A percentile compares a stretch with the other conserved stretches of the same genome.
Evolutionary conservation across 2,329 filamentous ascomycete genomes (phyloP).

Genomic region (Penicillium sp.): DNA sequence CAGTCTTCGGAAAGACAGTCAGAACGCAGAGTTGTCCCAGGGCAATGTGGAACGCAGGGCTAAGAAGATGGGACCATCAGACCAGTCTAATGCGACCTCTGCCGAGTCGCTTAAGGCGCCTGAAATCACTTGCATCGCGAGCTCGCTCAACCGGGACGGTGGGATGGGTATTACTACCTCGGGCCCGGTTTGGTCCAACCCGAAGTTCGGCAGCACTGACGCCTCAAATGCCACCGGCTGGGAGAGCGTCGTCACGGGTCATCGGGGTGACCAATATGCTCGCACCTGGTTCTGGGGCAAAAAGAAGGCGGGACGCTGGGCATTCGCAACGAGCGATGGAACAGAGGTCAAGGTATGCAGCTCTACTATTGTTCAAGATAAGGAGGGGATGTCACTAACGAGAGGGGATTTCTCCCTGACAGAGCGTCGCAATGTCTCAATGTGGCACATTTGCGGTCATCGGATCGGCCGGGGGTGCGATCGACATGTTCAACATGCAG

Average conservation of each 20-base stretch:
- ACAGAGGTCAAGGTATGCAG: constrained; percentile 65
- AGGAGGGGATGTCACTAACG: not conserved
- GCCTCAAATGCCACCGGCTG: constrained; percentile 82
- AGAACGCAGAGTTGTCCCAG: constrained; percentile 91
- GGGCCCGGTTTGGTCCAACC: constrained; percentile 81
- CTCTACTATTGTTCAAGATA: not conserved
- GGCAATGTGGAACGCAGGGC: constrained; percentile 85
- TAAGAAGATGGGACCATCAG: constrained; percentile 62
- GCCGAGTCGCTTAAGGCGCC: constrained; percentile 71
- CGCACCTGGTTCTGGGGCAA: constrained; percentile 98
- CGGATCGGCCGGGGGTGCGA: constrained; percentile 77
- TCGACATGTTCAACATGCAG: constrained; percentile 97
- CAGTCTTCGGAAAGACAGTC: constrained; percentile 90
- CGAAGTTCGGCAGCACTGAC: constrained; percentile 66
- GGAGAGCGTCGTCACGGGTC: constrained; percentile 95
- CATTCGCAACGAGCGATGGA: constrained; percentile 81
- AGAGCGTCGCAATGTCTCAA: constrained; percentile 82
- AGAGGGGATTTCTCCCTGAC: constrained; percentile 24
- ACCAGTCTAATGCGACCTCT: constrained; percentile 12
- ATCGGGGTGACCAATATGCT: constrained; percentile 79
- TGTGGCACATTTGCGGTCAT: constrained; percentile 94
- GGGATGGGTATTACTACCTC: constrained; percentile 84
- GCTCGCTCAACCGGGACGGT: constrained; percentile 89
- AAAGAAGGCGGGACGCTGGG: constrained; percentile 90
- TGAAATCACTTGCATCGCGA: constrained; percentile 87